Evolutionary conservation across 2,329 filamentous ascomycete genomes (phyloP), one percentile per base, ranked within the genome.

Genomic region (Phyllosticta citriasiana): DNA sequence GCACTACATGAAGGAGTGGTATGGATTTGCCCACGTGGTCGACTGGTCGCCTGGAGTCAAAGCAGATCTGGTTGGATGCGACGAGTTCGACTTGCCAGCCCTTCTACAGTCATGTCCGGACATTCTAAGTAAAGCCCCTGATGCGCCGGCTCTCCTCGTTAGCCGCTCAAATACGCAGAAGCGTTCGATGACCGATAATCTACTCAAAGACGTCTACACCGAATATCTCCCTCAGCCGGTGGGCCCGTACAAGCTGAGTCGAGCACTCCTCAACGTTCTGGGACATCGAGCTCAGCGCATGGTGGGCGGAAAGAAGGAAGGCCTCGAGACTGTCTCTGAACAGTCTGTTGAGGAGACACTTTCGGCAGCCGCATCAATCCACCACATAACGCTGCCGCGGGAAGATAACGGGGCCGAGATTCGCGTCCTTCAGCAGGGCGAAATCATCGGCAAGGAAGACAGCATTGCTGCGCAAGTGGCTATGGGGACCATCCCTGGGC

Each of bases 211-310:
- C n/a, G 65, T 62, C 7, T 67, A 68, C 8, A 65, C 72, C 5
- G 73, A 76, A 54, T 70, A 73, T 30, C 65, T 76, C 2, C 69
- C 70, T 6, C 71, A 76, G 54, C 71, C 72, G 7, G 73, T 73
- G 54, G 75, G 75, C 5, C 74, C 75, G 5, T 68, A 71, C 57
- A 77, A 76, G 64, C 69, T 77, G 24, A 72, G 72, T 5, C 71
- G 69, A 56, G 72, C 71, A 2, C 64, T 76, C 10, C 63, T 65
- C 10, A 64, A 68, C n/a, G 73, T 72, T 52, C 58, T 74, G 2
- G 64, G 66, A 9, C 57, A 59, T 22, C 60, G 40, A 22, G 53
- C 27, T 5, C 53, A 52, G 12, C 33, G 55, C 27, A 62, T 59
- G 26, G 68, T 64, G 57, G 64, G 64, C 5, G 25, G 62, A n/a